Percentiles rank a stretch among this genome's conserved stretches.
These are phyloP conservation scores for Stipa capillata DNA, from an alignment of 176 grass and related monocot genomes.

Conservation along the genomic window DNA sequence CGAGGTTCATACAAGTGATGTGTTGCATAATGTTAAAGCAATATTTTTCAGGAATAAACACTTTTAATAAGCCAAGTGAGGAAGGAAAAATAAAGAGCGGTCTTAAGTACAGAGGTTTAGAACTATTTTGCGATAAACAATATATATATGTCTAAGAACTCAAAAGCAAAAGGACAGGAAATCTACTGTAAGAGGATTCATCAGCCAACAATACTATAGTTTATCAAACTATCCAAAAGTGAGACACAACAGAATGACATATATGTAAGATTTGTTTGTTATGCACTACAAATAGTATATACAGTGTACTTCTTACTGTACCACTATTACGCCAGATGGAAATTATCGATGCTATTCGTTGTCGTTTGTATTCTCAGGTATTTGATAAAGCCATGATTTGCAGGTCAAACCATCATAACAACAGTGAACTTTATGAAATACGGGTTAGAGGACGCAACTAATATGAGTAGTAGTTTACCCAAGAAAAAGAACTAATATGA, in stretches of 20 bases:
- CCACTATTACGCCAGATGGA: not conserved
- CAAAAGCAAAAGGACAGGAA: not conserved
- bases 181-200: not conserved
- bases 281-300: not conserved
- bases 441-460: not conserved
- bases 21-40: not conserved
- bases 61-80: not conserved
- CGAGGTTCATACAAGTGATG: not conserved
- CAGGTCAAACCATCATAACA: not conserved
- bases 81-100: not conserved
- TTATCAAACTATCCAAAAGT: not conserved
- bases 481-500: not conserved
- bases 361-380: not conserved
- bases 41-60: not conserved
- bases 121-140: conserved; percentile 1
- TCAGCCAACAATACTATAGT: not conserved
- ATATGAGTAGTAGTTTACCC: not conserved
- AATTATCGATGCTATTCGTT: not conserved
- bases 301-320: not conserved
- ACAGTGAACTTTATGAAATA: not conserved
- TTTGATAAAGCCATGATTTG: conserved; percentile 9
- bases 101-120: not conserved
- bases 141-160: not conserved
- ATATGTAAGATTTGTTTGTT: not conserved
- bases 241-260: not conserved